Percentiles rank a stretch among this genome's conserved stretches.
Evolutionary conservation across 257 asterid species (phyloP).

Genomic region (Coffea canephora): DNA sequence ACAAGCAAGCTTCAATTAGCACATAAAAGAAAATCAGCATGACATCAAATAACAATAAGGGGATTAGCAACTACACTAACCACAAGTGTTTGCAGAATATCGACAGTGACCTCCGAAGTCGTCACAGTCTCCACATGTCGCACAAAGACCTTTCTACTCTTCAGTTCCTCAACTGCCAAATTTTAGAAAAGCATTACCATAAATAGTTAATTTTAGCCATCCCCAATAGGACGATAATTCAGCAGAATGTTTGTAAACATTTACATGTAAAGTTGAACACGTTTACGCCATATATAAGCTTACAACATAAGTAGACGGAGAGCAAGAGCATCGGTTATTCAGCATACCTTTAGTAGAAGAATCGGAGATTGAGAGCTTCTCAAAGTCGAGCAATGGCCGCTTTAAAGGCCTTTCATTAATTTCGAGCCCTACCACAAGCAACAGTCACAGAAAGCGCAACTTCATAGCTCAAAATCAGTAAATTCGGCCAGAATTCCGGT

Average conservation of each 20-base stretch:
- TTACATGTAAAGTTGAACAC: background rate
- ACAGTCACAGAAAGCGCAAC: background rate
- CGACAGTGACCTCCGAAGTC: slow-evolving; percentile 56
- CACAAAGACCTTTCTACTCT: slow-evolving; percentile 66
- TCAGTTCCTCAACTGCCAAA: slow-evolving; percentile 54
- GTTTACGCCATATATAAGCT: background rate
- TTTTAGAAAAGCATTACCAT: slow-evolving; percentile 15
- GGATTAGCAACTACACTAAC: slow-evolving; percentile 41
- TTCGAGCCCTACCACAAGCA: slow-evolving; percentile 67
- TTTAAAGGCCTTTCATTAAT: slow-evolving; percentile 72
- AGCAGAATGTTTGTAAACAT: background rate
- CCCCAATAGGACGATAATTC: background rate
- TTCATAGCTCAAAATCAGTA: background rate
- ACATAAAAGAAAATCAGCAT: background rate
- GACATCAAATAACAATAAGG: background rate
- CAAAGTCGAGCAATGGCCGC: slow-evolving; percentile 67
- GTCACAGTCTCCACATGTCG: slow-evolving; percentile 74
- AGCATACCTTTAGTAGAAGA: slow-evolving; percentile 58
- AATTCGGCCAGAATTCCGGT: background rate
- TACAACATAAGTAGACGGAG: background rate
- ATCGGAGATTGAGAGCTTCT: slow-evolving; percentile 59
- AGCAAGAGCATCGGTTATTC: background rate
- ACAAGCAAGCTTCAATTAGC: background rate
- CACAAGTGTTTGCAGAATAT: slow-evolving; percentile 65
- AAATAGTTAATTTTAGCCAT: too few species aligned